Evolutionary conservation across 1,284 basidiomycete genomes (phyloP).

Genomic region (Hypsizygus ulmarius): DNA sequence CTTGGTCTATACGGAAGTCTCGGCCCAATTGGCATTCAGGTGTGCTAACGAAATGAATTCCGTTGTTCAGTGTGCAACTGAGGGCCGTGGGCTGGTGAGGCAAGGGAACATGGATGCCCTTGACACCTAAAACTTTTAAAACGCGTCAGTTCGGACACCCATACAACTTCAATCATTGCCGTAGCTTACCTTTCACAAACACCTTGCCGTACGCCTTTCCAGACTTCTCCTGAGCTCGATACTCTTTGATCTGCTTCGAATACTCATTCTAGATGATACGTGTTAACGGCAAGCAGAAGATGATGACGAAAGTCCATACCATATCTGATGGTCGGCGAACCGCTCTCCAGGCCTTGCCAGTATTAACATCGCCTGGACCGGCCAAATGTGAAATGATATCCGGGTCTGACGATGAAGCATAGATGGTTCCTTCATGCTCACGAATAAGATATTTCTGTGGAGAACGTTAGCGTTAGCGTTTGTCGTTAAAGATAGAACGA

Average conservation of each 20-base stretch:
- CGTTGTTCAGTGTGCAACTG: constrained; percentile 93
- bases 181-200: constrained; percentile 79
- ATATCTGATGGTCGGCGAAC: constrained; percentile 91
- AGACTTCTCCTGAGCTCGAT: constrained; percentile 70
- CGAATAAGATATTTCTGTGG: constrained; percentile 59
- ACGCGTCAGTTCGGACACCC: constrained; percentile 4
- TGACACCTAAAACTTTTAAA: constrained; percentile 84
- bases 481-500: constrained; percentile 5
- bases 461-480: constrained; percentile 13
- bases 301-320: constrained; percentile 44
- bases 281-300: not conserved
- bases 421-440: constrained; percentile 73
- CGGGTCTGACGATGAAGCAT: constrained; percentile 72
- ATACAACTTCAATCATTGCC: not conserved
- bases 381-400: constrained; percentile 68
- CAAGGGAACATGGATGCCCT: constrained; percentile 69
- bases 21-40: constrained; percentile 68
- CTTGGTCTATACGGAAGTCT: constrained; percentile 80
- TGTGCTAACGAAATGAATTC: constrained; percentile 94
- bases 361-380: constrained; percentile 76
- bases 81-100: constrained; percentile 73
- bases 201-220: constrained; percentile 88
- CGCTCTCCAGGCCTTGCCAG: constrained; percentile 84
- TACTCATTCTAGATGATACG: constrained; percentile 75
- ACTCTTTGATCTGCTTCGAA: constrained; percentile 82